Evolutionary conservation across 192 early-diverging fungal genomes (phyloP).

Genomic region (Coemansia sp.): DNA sequence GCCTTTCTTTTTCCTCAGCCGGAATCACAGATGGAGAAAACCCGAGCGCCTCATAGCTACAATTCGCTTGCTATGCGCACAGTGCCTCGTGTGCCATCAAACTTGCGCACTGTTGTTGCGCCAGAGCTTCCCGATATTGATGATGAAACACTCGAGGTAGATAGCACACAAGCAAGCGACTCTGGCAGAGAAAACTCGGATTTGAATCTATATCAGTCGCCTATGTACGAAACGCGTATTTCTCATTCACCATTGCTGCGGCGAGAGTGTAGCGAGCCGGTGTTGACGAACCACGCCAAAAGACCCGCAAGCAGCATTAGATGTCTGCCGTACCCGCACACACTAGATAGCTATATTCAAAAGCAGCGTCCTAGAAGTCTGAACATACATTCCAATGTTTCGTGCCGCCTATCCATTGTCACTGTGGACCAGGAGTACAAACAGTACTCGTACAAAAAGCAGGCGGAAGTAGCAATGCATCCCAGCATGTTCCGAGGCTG

Average conservation of each 20-base stretch:
- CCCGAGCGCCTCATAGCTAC: slow-evolving; percentile 1
- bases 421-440: slow-evolving; percentile 39
- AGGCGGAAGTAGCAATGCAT: slow-evolving; percentile 24
- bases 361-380: slow-evolving; percentile 34
- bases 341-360: slow-evolving; percentile 33
- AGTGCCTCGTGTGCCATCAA: slow-evolving; percentile 42
- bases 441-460: slow-evolving; percentile 45
- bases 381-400: slow-evolving; percentile 16
- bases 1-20: background rate
- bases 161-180: background rate
- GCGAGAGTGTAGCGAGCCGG: slow-evolving; percentile 26
- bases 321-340: slow-evolving; percentile 40
- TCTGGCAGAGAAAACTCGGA: background rate
- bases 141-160: background rate
- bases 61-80: slow-evolving; percentile 24
- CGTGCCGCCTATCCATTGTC: slow-evolving; percentile 48
- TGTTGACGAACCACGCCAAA: slow-evolving; percentile 17
- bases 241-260: slow-evolving; percentile 17
- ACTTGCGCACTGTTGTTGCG: slow-evolving; percentile 31
- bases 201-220: background rate
- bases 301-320: slow-evolving; percentile 13
- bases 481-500: slow-evolving; percentile 48
- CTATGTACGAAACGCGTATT: background rate
- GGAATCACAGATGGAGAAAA: background rate
- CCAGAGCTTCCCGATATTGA: background rate